Conservation (phyloP, 2,329 filamentous ascomycete species). For the Paracoccidioides brasiliensis region DNA sequence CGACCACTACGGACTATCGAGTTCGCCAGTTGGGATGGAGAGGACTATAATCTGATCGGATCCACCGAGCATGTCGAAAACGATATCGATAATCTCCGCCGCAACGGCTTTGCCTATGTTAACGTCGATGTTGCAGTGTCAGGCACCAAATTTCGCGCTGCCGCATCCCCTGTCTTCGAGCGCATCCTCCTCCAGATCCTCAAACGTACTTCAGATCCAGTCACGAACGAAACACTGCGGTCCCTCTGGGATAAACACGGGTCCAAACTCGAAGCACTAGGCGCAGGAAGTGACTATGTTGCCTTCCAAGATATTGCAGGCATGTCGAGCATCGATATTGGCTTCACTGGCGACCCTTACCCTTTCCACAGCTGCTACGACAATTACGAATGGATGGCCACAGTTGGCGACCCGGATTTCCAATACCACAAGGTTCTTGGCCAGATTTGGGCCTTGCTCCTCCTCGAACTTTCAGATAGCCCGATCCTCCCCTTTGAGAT, state of each 20-base stretch:
- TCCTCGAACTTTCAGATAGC: conserved; percentile 71
- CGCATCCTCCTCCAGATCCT: conserved; percentile 60
- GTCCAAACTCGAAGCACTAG: conserved; percentile 53
- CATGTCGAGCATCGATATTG: conserved; percentile 73
- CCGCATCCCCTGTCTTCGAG: conserved; percentile 68
- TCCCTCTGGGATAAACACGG: conserved; percentile 58
- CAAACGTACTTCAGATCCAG: conserved; percentile 59
- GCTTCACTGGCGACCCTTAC: conserved; percentile 54
- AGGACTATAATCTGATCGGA: conserved; percentile 84
- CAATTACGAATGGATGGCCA: conserved; percentile 73
- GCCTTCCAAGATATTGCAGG: conserved; percentile 87
- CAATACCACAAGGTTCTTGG: conserved; percentile 66
- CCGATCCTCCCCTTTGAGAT: conserved; percentile 75
- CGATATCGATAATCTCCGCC: conserved; percentile 57
- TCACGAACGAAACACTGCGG: conserved; percentile 56
- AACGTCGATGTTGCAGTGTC: conserved; percentile 78
- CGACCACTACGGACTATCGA: conserved; percentile 85
- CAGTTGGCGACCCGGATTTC: conserved; percentile 69
- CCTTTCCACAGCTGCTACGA: conserved; percentile 82
- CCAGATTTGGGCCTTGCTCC: conserved; percentile 67
- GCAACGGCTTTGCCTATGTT: conserved; percentile 71
- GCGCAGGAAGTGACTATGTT: conserved; percentile 68
- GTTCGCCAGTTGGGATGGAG: conserved; percentile 93
- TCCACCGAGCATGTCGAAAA: conserved; percentile 93
- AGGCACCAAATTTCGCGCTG: conserved; percentile 60